Base-by-base conservation (phyloP, 2,329 filamentous ascomycete genomes). In the Ophiostoma australiae region DNA sequence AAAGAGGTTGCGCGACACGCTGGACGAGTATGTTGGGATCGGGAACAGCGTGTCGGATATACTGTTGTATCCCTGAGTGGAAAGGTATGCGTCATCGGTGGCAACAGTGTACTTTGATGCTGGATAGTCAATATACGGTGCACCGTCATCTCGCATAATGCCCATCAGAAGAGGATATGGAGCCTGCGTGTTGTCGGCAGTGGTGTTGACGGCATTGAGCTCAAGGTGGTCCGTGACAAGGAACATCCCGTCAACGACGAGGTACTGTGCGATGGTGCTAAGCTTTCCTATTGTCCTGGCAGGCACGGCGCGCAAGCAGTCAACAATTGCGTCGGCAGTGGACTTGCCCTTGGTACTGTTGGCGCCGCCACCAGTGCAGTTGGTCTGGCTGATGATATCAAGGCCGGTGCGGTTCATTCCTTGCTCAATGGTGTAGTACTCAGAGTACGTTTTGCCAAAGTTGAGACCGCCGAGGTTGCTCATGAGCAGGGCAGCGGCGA, bases 211-310 rank as follows among this genome's bases (percentile, higher is more conserved):
- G 27, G 82, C 77, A 37, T 82, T 78, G 35, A 88, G 81, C 48
- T 83, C 77, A 6, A 84, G 79, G 8, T 83, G 82, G 73, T 84
- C 80, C 2, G 79, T 79, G 71, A 76, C 79, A 72, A 89, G 82
- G 71, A 85, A 86, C 10, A 80, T 83, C 35, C 86, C 86, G 72
- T 89, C 87, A 68, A 88, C 83, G 7, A 89, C 86, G 4, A 87
- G 81, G 72, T 84, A 86, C 61, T 84, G 81, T 3, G 84, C 83
- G 13, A 81, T 78, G 0, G 80, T 81, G 10, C 75, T 73, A n/a
- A 83, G 75, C 5, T 74, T 75, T 5, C 80, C 79, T 2, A 87
- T 77, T 0, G 78, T 78, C 4, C 77, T 74, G 0, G 83, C 80
- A 0, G 84, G 82, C 4, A 86, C 75, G 41, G 80, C 76, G 55